Evolutionary conservation across 2,329 filamentous ascomycete genomes (phyloP), one percentile per base, ranked within the genome.

Genomic region (Chaetomium sp.): DNA sequence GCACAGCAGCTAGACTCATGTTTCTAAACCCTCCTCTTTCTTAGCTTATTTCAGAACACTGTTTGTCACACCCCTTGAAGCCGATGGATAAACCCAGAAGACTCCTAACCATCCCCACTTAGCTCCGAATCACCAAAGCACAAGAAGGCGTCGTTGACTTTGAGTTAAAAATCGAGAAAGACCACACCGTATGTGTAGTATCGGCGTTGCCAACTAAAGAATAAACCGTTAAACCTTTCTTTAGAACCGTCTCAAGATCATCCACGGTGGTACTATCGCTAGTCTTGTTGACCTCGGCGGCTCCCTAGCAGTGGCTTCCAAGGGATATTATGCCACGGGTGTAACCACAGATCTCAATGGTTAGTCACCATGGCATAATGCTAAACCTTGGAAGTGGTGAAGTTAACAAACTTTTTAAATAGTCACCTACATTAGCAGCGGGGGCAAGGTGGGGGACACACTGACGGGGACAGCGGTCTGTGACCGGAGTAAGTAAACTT

Each of bases 261-360:
- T 91, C 34, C 88, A 92, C 64, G 88, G 88, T 14, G 88, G 88
- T 4, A 89, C 88, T 0, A 84, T 92, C 34, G 88, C 88, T 3
- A 88, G 84, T 67, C 85, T 91, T 72, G 85, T 86, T 34, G 84
- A 86, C 59, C 72, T 86, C 0, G 82, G 82, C 9, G 83, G 83
- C 11, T 86, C 83, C 0, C 73, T 86, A 2, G 84, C 83, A 8
- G 82, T 86, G 2, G 83, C 83, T 1, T 86, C 84, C 1, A 82
- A 78, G 59, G 83, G 83, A 0, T 71, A 82, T 1, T 86, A 80
- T 62, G 75, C 78, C 14, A 86, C 83, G 0, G 83, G 83, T 9
- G 83, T 86, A 3, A 83, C 83, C 2, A 86, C 83, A 0, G 83
- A 86, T 60, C 66, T 86, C 11, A 86, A 84, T 53, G 80, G 82